Evolutionary conservation across 108 stramenopile genomes (phyloP).

Genomic region (Cylindrotheca closterium): DNA sequence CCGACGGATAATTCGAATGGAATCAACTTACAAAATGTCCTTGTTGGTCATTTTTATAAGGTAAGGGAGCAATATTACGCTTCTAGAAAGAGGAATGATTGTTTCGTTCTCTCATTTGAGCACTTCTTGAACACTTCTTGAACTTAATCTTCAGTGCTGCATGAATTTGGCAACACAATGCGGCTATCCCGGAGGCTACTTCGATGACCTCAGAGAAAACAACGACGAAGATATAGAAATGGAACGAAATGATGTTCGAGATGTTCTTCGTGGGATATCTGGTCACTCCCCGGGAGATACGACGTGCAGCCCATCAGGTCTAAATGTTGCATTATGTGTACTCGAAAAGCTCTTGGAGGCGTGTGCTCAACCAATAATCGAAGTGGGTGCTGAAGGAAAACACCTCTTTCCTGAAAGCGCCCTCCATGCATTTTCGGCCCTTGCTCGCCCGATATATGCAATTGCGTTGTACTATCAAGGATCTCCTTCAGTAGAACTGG

Average conservation of each 20-base stretch:
- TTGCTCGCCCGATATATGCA: conserved; percentile 67
- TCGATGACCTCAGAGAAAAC: conserved; percentile 45
- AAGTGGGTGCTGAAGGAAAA: conserved; percentile 10
- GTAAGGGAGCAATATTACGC: too few species aligned
- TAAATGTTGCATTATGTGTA: conserved; percentile 4
- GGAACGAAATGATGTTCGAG: conserved; percentile 79
- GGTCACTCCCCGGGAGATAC: conserved; percentile 2
- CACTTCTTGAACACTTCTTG: not conserved
- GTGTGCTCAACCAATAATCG: conserved; percentile 24
- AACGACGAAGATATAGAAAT: conserved; percentile 85
- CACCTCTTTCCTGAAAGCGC: conserved; percentile 55
- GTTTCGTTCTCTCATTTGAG: not conserved
- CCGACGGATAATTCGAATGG: not conserved
- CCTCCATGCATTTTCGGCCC: conserved; percentile 71
- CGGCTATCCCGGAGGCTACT: conserved; percentile 71
- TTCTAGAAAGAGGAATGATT: too few species aligned
- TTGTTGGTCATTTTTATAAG: conserved; percentile 38
- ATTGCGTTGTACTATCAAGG: conserved; percentile 22
- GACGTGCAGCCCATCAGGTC: not conserved
- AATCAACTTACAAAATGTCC: conserved; percentile 13
- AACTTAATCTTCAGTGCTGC: conserved; percentile 27
- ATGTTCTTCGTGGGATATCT: conserved; percentile 66
- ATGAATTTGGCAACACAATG: conserved; percentile 60
- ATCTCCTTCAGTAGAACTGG: not conserved
- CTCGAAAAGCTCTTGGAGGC: conserved; percentile 18